Evolutionary conservation across 1,284 basidiomycete species (phyloP).

Genomic region (Pseudozyma pruni): DNA sequence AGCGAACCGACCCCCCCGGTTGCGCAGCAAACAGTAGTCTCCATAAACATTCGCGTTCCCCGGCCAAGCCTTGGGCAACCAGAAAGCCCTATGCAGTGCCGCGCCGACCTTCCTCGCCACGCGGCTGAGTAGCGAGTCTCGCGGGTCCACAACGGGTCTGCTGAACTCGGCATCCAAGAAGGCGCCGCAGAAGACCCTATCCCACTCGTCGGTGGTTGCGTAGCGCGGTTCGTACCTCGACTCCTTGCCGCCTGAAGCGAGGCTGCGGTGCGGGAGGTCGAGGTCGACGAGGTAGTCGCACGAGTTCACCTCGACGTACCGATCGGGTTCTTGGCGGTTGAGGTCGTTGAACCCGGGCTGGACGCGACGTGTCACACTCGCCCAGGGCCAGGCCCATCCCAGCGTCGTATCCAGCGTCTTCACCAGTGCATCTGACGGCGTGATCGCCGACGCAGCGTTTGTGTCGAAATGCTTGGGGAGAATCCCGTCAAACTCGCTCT

Average conservation of each 20-base stretch:
- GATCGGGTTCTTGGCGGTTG: conserved; percentile 81
- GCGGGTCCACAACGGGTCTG: conserved; percentile 21
- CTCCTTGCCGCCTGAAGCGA: conserved; percentile 4
- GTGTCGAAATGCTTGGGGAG: conserved; percentile 81
- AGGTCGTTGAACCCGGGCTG: conserved; percentile 84
- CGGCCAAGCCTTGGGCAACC: conserved; percentile 50
- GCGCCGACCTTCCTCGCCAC: conserved; percentile 11
- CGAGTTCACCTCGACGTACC: conserved; percentile 75
- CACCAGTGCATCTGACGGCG: conserved; percentile 3
- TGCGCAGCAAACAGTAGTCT: conserved; percentile 57
- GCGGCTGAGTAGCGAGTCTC: conserved; percentile 7
- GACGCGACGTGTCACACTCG: conserved; percentile 74
- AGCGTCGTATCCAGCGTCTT: conserved; percentile 65
- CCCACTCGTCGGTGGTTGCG: conserved; percentile 37
- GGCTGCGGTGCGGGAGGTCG: conserved; percentile 44
- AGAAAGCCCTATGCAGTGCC: conserved; percentile 52
- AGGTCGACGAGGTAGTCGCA: conserved; percentile 65
- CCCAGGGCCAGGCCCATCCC: conserved; percentile 68
- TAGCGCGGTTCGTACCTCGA: conserved; percentile 51
- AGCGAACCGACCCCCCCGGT: conserved; percentile 17
- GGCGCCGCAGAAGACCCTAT: conserved; percentile 46
- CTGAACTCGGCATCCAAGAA: conserved; percentile 61
- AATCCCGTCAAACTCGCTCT: conserved; percentile 88
- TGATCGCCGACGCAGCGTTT: conserved; percentile 8
- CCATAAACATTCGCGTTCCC: conserved; percentile 51